Percentiles rank a stretch among this genome's conserved stretches.
Evolutionary conservation across 257 asterid species (phyloP).

Genomic region (Orobanche coerulescens): DNA sequence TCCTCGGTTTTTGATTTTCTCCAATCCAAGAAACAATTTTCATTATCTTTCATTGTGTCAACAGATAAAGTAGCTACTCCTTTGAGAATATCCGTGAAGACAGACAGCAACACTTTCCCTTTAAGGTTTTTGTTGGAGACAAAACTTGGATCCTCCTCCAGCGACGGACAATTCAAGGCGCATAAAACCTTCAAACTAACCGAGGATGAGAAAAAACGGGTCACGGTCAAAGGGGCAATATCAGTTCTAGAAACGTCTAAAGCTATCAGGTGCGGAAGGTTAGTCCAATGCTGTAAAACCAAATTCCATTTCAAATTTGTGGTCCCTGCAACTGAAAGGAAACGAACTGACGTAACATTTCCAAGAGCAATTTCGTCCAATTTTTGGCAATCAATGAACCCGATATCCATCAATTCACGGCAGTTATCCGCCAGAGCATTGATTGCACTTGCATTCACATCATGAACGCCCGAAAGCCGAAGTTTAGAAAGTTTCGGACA

Average conservation of each 20-base stretch:
- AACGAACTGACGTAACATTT: conserved; percentile 41
- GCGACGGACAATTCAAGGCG: conserved; percentile 48
- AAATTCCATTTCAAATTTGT: conserved; percentile 43
- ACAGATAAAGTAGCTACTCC: conserved; percentile 43
- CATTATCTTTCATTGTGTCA: conserved; percentile 32
- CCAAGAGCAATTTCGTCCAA: conserved; percentile 51
- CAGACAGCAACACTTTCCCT: conserved; percentile 55
- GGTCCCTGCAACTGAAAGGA: conserved; percentile 67
- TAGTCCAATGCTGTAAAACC: conserved; percentile 44
- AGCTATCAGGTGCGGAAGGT: conserved; percentile 43
- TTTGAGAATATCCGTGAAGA: conserved; percentile 45
- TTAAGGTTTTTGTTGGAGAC: conserved; percentile 38
- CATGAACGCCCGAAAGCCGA: conserved; percentile 52
- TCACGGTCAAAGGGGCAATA: conserved; percentile 33
- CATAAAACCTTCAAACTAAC: conserved; percentile 48
- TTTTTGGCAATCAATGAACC: conserved; percentile 46
- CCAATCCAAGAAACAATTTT: conserved; percentile 43
- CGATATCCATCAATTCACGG: conserved; percentile 41
- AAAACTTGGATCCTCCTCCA: conserved; percentile 44
- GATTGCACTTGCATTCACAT: conserved; percentile 51
- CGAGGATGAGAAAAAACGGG: conserved; percentile 40
- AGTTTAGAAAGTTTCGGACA: conserved; percentile 49
- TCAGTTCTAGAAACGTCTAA: conserved; percentile 70
- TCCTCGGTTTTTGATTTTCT: conserved; percentile 33
- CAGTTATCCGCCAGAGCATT: conserved; percentile 55